A percentile compares a stretch with the other conserved stretches of the same genome.
These are phyloP conservation scores for Leccinum uliginosum DNA, from an alignment of 768 basidiomycete genomes.

Conservation along the genomic window DNA sequence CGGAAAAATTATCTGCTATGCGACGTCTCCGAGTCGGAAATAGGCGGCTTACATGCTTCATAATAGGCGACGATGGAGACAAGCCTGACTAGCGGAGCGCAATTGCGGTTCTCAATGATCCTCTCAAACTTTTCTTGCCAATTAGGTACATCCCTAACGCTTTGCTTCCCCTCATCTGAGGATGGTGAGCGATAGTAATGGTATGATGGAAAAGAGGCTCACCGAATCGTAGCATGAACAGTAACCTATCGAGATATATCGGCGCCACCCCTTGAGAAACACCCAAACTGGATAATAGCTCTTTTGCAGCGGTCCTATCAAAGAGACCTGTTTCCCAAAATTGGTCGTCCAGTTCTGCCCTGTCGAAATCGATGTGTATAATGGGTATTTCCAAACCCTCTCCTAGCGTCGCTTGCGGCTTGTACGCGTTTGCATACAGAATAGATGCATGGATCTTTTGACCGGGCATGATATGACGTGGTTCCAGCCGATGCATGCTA, in stretches of 20 bases:
- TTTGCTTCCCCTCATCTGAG: background rate
- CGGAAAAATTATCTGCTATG: background rate
- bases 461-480: constrained; percentile 7
- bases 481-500: constrained; percentile 1
- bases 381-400: background rate
- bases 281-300: background rate
- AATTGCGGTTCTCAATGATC: background rate
- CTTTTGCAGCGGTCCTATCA: background rate
- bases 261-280: background rate
- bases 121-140: background rate
- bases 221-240: background rate
- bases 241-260: background rate
- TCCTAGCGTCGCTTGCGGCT: background rate
- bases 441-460: background rate
- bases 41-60: background rate
- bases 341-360: background rate
- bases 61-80: background rate
- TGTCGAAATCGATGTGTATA: too few species aligned
- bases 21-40: background rate
- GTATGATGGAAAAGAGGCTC: background rate
- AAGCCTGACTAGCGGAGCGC: background rate
- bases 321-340: constrained; percentile 13
- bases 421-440: background rate
- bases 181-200: background rate
- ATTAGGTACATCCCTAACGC: background rate